A percentile compares a stretch with the other conserved stretches of the same genome.
phyloP scores from a whole-genome alignment of 2,329 filamentous ascomycete species.

The Cytospora chrysosperma region DNA sequence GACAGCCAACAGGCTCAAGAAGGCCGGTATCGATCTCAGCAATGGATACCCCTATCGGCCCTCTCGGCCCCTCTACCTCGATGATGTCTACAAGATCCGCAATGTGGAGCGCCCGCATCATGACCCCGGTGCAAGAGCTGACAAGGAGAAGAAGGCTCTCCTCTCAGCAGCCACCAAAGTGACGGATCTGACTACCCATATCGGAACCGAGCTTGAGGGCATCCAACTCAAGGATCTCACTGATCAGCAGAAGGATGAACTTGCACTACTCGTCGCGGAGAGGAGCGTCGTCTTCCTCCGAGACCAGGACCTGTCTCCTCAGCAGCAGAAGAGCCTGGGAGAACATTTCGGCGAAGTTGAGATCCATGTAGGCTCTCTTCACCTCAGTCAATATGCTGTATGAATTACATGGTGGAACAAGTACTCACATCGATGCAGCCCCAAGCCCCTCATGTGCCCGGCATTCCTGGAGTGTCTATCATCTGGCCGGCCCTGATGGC shows the following conservation, averaged over 20 bases:
- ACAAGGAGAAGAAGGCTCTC: conserved; percentile 62
- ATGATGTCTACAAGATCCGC: conserved; percentile 68
- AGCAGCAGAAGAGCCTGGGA: conserved; percentile 62
- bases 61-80: conserved; percentile 63
- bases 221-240: conserved; percentile 63
- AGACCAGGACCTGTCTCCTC: conserved; percentile 60
- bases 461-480: conserved; percentile 61
- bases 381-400: background rate
- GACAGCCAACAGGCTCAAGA: conserved; percentile 59
- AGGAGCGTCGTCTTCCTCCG: conserved; percentile 66
- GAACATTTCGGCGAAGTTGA: conserved; percentile 66
- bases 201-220: conserved; percentile 64
- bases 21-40: conserved; percentile 68
- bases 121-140: conserved; percentile 63
- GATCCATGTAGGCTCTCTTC: conserved; percentile 55
- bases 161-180: conserved; percentile 62
- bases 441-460: conserved; percentile 69
- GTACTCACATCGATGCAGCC: conserved; percentile 44
- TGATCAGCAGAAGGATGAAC: conserved; percentile 58
- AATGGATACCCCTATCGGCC: conserved; percentile 71
- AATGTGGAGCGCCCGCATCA: conserved; percentile 53
- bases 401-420: background rate
- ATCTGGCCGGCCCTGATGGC: conserved; percentile 70
- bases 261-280: conserved; percentile 62
- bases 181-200: conserved; percentile 59